Conservation (phyloP, 2,329 filamentous ascomycete species). For the Hawksworthiomyces lignivorus region DNA sequence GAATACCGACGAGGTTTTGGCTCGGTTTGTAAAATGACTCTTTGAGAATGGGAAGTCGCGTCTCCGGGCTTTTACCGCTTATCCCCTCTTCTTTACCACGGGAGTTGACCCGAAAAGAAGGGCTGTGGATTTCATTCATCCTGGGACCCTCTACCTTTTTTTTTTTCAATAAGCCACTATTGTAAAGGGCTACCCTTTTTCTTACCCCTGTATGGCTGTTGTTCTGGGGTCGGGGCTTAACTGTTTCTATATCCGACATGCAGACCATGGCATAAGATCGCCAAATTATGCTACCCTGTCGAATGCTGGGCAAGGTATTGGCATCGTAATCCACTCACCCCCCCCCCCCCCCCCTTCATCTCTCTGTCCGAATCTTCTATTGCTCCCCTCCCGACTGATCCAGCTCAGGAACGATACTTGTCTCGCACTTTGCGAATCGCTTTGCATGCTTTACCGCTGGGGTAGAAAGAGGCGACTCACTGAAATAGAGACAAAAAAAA, state of each 20-base stretch:
- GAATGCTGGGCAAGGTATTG: constrained; percentile 37
- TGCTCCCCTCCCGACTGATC: constrained; percentile 10
- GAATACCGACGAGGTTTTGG: no score
- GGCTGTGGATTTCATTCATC: no score
- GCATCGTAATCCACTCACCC: constrained; percentile 29
- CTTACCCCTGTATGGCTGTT: constrained; percentile 4
- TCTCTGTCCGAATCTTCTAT: neutral
- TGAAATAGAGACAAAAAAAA: no score
- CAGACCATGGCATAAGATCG: constrained; percentile 49
- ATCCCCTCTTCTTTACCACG: neutral
- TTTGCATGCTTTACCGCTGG: constrained; percentile 37
- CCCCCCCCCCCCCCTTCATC: neutral
- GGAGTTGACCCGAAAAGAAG: no score
- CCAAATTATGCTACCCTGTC: constrained; percentile 49
- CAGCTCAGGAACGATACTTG: constrained; percentile 38
- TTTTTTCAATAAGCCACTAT: no score
- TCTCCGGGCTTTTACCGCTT: neutral
- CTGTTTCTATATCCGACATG: constrained; percentile 45
- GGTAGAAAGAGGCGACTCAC: no score
- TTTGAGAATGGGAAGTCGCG: no score
- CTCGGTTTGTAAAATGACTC: no score
- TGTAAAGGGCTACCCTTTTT: no score
- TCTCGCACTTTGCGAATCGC: constrained; percentile 42
- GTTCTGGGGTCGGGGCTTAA: neutral
- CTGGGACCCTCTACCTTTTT: no score